Conservation (phyloP, 2,329 filamentous ascomycete genomes). For the Dryadomyces sulphureus region DNA sequence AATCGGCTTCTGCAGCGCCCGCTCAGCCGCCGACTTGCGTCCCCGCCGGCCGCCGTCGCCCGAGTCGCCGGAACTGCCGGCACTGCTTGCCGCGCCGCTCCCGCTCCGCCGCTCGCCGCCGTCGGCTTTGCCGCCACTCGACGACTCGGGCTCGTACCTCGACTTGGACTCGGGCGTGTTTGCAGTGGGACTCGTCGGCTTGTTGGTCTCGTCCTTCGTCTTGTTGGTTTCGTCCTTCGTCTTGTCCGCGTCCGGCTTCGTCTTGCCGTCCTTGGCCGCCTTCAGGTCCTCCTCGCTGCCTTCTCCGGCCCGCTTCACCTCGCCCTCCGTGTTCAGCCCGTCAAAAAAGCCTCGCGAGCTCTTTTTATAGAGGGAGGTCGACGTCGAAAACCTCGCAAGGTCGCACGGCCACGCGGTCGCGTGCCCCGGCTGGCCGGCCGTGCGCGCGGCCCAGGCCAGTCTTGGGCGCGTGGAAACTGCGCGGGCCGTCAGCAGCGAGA, state of each 20-base stretch:
- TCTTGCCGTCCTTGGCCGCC: neutral
- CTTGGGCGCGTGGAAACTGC: conserved; percentile 1
- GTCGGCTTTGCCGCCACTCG: conserved; percentile 20
- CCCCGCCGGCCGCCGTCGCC: conserved; percentile 45
- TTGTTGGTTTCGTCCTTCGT: conserved; percentile 2
- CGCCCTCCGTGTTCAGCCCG: conserved; percentile 7
- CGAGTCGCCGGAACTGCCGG: conserved; percentile 16
- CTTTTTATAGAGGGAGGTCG: conserved; percentile 8
- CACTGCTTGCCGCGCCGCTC: conserved; percentile 17
- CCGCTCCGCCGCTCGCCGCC: conserved; percentile 37
- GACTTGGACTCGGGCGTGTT: conserved; percentile 16
- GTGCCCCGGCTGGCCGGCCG: neutral
- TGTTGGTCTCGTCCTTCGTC: conserved; percentile 5
- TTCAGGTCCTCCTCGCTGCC: no score
- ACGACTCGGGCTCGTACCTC: conserved; percentile 21
- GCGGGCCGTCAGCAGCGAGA: conserved; percentile 3
- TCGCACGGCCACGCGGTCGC: neutral
- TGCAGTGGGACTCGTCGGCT: no score
- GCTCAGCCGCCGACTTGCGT: conserved; percentile 50
- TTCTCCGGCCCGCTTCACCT: conserved; percentile 9
- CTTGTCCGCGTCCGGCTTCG: conserved; percentile 3
- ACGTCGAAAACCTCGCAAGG: conserved; percentile 8
- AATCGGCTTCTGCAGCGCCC: conserved; percentile 69
- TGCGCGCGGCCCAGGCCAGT: conserved; percentile 2
- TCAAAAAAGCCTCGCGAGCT: conserved; percentile 12